phyloP scores from a whole-genome alignment of 257 asterid species.

The Solanum ahanhuiri region DNA sequence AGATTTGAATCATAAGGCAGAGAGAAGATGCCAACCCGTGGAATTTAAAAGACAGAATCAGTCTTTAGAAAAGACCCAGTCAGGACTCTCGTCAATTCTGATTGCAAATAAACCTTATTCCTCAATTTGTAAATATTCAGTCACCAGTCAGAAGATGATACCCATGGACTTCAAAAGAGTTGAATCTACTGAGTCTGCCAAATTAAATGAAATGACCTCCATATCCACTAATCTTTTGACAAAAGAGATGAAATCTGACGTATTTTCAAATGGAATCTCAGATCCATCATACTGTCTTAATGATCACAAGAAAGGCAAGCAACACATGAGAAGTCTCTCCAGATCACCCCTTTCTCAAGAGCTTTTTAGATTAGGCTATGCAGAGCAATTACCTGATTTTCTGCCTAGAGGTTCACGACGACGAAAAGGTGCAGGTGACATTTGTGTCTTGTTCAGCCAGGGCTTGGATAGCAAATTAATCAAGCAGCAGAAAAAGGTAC shows the following conservation, averaged over 20 bases:
- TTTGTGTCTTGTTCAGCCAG: constrained; percentile 65
- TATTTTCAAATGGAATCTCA: constrained; percentile 10
- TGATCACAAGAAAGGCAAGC: constrained; percentile 16
- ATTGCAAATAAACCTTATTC: constrained; percentile 7
- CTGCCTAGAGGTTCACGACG: constrained; percentile 50
- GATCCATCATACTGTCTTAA: constrained; percentile 13
- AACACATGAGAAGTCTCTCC: constrained; percentile 12
- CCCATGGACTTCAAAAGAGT: constrained; percentile 9
- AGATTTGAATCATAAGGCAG: constrained; percentile 3
- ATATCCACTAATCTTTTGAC: constrained; percentile 9
- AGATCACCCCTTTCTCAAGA: constrained; percentile 55
- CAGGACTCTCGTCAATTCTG: constrained; percentile 8
- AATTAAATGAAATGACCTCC: constrained; percentile 10
- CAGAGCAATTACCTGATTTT: constrained; percentile 40
- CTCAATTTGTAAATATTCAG: constrained; percentile 9
- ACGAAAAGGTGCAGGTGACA: constrained; percentile 21
- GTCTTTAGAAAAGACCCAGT: constrained; percentile 13
- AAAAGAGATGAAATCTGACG: constrained; percentile 11
- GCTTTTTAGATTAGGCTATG: constrained; percentile 52
- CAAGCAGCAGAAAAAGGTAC: constrained; percentile 57
- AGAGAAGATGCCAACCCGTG: constrained; percentile 17
- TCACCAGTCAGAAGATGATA: constrained; percentile 3
- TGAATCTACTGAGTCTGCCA: constrained; percentile 13
- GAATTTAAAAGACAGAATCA: constrained; percentile 24
- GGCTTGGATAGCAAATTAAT: constrained; percentile 40